phyloP scores from a whole-genome alignment of 2,329 filamentous ascomycete genomes.

The Cercospora sp. region DNA sequence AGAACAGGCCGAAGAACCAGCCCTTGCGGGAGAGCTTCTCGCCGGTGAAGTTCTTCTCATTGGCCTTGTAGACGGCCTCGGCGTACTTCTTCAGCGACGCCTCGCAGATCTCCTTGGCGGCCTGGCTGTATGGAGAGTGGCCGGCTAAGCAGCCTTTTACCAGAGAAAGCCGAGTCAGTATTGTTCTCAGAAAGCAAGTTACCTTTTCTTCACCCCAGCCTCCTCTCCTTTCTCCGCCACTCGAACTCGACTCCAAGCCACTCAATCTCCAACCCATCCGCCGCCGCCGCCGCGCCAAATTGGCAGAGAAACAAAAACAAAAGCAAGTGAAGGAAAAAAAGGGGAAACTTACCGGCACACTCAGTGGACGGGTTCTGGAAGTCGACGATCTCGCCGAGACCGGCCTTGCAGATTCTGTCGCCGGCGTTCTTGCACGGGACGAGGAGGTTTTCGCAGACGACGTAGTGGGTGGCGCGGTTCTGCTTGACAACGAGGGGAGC shows the following conservation, averaged over 20 bases:
- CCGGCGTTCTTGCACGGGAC: conserved; percentile 8
- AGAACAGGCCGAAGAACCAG: conserved; percentile 11
- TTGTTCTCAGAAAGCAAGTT: background rate
- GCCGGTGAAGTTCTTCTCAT: conserved; percentile 4
- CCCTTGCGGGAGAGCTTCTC: background rate
- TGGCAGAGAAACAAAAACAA: background rate
- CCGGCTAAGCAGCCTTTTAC: conserved; percentile 4
- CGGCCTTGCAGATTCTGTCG: conserved; percentile 4
- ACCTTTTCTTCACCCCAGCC: background rate
- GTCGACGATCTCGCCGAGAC: conserved; percentile 1
- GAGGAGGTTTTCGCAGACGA: background rate
- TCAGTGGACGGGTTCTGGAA: conserved; percentile 13
- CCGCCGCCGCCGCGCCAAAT: background rate
- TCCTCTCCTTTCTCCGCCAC: background rate
- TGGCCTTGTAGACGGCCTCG: conserved; percentile 3
- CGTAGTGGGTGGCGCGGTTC: background rate
- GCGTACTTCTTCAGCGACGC: conserved; percentile 10
- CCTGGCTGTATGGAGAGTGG: background rate
- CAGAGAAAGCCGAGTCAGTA: background rate
- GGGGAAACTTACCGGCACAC: conserved; percentile 8
- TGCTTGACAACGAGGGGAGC: background rate
- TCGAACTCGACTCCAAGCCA: background rate
- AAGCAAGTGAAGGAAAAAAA: background rate
- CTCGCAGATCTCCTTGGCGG: conserved; percentile 3
- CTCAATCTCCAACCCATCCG: background rate